These are phyloP conservation scores for Trichomonascaceae sp. DNA, from an alignment of 1,139 yeast species.

Conservation along the genomic window DNA sequence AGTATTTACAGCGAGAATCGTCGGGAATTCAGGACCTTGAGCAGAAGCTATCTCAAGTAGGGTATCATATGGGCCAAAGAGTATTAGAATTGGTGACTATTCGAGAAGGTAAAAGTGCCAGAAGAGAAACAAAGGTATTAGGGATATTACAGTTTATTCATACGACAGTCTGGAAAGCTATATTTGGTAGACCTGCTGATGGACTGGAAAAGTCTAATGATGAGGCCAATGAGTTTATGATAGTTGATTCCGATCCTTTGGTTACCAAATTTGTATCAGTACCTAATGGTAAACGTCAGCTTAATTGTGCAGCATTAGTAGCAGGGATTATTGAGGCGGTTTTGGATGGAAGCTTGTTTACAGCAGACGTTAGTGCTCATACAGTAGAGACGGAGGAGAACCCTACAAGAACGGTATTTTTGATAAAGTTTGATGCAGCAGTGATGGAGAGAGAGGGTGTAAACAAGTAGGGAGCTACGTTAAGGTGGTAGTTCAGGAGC, in stretches of 20 bases:
- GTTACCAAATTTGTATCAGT: slow-evolving; percentile 71
- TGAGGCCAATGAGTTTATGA: slow-evolving; percentile 68
- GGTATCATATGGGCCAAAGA: slow-evolving; percentile 62
- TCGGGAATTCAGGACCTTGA: slow-evolving; percentile 76
- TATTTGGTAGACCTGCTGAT: slow-evolving; percentile 81
- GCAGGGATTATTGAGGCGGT: slow-evolving; percentile 94
- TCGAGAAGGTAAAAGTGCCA: slow-evolving; percentile 61
- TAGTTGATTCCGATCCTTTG: slow-evolving; percentile 75
- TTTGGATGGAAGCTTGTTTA: slow-evolving; percentile 71
- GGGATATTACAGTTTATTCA: slow-evolving; percentile 82
- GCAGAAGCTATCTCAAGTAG: slow-evolving; percentile 64
- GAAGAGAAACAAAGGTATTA: slow-evolving; percentile 65
- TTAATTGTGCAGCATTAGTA: slow-evolving; percentile 77
- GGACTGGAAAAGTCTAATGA: slow-evolving; percentile 86
- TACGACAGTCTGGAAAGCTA: slow-evolving; percentile 70
- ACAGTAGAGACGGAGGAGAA: slow-evolving; percentile 58
- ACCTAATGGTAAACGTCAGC: slow-evolving; percentile 72
- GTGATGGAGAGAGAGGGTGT: slow-evolving; percentile 22
- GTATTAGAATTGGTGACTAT: slow-evolving; percentile 52
- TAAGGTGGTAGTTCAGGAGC: too few species aligned
- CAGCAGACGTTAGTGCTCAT: slow-evolving; percentile 85
- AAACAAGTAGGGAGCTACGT: neutral
- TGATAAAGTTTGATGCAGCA: slow-evolving; percentile 56
- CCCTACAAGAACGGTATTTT: slow-evolving; percentile 74
- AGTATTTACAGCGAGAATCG: slow-evolving; percentile 57